phyloP scores from a whole-genome alignment of 495 filamentous ascomycete genomes.

The Aspergillus leporis region DNA sequence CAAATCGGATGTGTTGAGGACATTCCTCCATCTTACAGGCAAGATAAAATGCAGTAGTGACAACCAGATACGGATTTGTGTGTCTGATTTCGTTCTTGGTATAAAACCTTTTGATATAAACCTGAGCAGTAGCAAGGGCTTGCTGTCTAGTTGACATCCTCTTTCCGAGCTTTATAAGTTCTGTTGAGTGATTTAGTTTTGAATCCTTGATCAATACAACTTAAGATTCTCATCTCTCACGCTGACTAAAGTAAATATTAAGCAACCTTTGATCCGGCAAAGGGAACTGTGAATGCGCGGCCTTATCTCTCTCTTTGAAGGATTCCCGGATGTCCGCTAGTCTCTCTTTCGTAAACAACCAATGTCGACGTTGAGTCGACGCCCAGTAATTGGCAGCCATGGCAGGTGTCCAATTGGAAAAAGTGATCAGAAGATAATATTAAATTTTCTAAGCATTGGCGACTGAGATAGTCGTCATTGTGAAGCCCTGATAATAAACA shows the following conservation, averaged over 20 bases:
- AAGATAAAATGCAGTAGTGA: constrained; percentile 89
- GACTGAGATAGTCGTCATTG: not conserved
- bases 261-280: constrained; percentile 79
- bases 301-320: constrained; percentile 71
- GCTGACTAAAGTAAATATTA: constrained; percentile 89
- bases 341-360: constrained; percentile 83
- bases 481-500: not conserved
- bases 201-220: not conserved
- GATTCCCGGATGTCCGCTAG: constrained; percentile 69
- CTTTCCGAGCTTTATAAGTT: constrained; percentile 79
- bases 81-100: constrained; percentile 85
- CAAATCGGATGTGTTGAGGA: constrained; percentile 89
- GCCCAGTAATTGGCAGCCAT: constrained; percentile 99
- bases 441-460: constrained; percentile 2
- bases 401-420: not conserved
- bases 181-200: constrained; percentile 43
- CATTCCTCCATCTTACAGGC: constrained; percentile 99
- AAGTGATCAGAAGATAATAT: not conserved
- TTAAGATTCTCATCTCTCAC: constrained; percentile 48
- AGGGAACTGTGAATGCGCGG: constrained; percentile 71
- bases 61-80: constrained; percentile 90
- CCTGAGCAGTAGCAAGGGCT: constrained; percentile 88
- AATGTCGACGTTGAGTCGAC: constrained; percentile 84
- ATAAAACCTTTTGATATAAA: constrained; percentile 94
- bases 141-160: constrained; percentile 81